Percentiles rank a stretch among this genome's conserved stretches.
These are phyloP conservation scores for Stemphylium beticola DNA, from an alignment of 2,329 filamentous ascomycete species.

Conservation along the genomic window DNA sequence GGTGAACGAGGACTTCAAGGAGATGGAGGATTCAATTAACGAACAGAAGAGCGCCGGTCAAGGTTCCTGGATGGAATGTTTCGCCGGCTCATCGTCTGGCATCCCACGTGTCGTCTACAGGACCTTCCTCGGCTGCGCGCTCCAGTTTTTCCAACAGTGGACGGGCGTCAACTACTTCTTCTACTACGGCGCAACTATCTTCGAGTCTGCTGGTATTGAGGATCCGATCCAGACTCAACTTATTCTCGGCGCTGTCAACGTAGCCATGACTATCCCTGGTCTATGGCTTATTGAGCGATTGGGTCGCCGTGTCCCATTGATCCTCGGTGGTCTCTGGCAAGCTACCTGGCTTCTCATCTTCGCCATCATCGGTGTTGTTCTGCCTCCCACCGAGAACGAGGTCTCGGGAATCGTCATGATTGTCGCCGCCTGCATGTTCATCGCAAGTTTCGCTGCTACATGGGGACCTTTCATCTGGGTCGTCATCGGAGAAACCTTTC, in stretches of 20 bases:
- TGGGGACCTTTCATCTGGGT: conserved; percentile 66
- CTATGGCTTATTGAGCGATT: conserved; percentile 72
- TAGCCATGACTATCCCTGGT: conserved; percentile 69
- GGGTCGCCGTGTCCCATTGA: conserved; percentile 71
- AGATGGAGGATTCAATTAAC: conserved; percentile 41
- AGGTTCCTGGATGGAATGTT: conserved; percentile 40
- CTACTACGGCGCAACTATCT: conserved; percentile 69
- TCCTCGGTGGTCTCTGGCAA: conserved; percentile 72
- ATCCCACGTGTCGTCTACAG: conserved; percentile 50
- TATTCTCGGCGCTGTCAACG: conserved; percentile 65
- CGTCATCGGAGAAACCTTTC: conserved; percentile 48
- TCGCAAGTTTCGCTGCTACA: conserved; percentile 71
- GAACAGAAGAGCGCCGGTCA: conserved; percentile 38
- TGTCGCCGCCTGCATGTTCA: conserved; percentile 75
- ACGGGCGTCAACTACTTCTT: conserved; percentile 61
- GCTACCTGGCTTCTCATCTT: conserved; percentile 70
- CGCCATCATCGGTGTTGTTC: conserved; percentile 50
- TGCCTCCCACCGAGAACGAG: conserved; percentile 39
- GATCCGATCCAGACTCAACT: conserved; percentile 61
- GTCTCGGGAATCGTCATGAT: conserved; percentile 71
- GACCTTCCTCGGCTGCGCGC: conserved; percentile 36
- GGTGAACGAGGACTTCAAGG: conserved; percentile 60
- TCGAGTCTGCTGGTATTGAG: conserved; percentile 68
- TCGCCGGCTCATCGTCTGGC: conserved; percentile 43
- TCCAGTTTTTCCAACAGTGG: conserved; percentile 45